Evolutionary conservation across 2,329 filamentous ascomycete species (phyloP), one percentile per base, ranked within the genome.

Genomic region (Fusarium euwallaceae): DNA sequence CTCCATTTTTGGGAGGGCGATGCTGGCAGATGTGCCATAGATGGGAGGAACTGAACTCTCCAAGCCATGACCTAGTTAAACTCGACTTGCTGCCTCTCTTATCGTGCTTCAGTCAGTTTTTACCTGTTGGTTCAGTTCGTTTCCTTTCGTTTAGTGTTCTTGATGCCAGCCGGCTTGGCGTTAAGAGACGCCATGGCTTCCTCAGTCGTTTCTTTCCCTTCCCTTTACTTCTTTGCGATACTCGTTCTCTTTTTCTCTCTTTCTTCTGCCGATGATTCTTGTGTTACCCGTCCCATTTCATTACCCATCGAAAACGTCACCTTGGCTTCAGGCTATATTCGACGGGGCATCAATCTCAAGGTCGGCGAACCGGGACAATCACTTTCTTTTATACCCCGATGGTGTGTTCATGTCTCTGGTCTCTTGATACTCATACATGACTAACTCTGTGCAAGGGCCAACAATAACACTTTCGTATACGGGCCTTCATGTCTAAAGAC

Each of bases 391-490:
- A 43, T 67, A 29, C 71, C 69, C 1, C 36, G 56, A 32, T 71
- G 71, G 71, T 74, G 27, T 32, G 53, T 27, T 17, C 9, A 29
- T 37, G 27, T 10, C 34, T 10, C n/a, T 8, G 2, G 3, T 59
- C 6, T 8, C n/a, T 27, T 8, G 17, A 29, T 5, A 7, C 14
- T 51, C 2, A 11, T 45, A 27, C 2, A 14, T 8, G n/a, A 11
- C 27, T 41, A n/a, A 37, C 14, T 11, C 14, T 24, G 5, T 10
- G 2, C 24, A 24, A 74, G 72, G 69, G 11, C 45, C 2, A 59
- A 45, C 36, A 72, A 72, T 34, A 74, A 72, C 55, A 67, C 72
- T 0, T 70, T 71, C 14, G 20, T 75, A 20, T 75, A 66, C 39
- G 72, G 70, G 0, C 67, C 72, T 5, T 17, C 41, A 1, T 75